Conservation (phyloP, 2,329 filamentous ascomycete species). For the Microthyrium microscopicum region DNA sequence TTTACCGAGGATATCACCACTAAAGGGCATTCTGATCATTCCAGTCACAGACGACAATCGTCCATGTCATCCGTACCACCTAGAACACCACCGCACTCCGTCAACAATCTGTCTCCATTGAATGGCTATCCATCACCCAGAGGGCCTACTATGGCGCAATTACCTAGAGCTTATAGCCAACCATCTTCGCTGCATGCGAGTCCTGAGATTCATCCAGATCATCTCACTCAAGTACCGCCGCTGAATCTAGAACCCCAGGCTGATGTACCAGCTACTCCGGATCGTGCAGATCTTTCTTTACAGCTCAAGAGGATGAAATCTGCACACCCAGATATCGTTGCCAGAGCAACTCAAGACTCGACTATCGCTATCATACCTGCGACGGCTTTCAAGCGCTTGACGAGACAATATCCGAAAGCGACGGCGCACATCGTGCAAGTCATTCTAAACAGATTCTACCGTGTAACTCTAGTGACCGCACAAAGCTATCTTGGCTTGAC, state of each 20-base stretch:
- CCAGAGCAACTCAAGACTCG: constrained; percentile 87
- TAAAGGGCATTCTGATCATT: constrained; percentile 18
- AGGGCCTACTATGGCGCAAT: no score
- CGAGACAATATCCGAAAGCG: constrained; percentile 86
- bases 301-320: constrained; percentile 28
- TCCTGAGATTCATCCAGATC: neutral
- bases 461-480: constrained; percentile 86
- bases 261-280: constrained; percentile 12
- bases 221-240: constrained; percentile 48
- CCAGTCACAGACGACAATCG: neutral
- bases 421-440: constrained; percentile 97
- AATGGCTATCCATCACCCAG: no score
- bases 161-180: no score
- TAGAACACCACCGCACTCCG: neutral
- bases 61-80: neutral
- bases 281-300: constrained; percentile 13
- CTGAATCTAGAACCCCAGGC: constrained; percentile 62
- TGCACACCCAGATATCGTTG: constrained; percentile 90
- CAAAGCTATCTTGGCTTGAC: constrained; percentile 89
- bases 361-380: constrained; percentile 97
- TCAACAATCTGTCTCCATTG: neutral
- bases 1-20: constrained; percentile 92
- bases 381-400: constrained; percentile 82
- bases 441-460: constrained; percentile 81
- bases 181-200: constrained; percentile 10